phyloP scores from a whole-genome alignment of 768 basidiomycete genomes.

The Boletellus ananas region DNA sequence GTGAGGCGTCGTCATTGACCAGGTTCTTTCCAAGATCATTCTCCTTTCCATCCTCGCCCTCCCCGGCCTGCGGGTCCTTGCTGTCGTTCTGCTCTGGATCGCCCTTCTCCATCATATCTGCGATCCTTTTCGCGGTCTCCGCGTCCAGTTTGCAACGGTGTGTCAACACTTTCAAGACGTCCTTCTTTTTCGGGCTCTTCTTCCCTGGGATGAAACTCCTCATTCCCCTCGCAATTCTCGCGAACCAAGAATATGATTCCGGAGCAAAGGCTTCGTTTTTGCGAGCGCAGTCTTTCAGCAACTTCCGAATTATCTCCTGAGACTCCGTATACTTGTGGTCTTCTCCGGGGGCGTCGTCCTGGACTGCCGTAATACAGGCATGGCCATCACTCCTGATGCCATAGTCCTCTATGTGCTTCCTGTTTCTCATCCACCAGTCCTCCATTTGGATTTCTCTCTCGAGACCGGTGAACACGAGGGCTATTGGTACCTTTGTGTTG shows the following conservation, averaged over 20 bases:
- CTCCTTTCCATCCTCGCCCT: background rate
- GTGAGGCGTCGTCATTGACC: background rate
- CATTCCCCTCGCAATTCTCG: constrained; percentile 10
- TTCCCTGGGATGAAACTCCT: constrained; percentile 13
- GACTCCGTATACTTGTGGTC: constrained; percentile 24
- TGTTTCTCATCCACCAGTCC: constrained; percentile 34
- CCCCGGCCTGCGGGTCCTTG: background rate
- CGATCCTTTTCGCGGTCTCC: constrained; percentile 24
- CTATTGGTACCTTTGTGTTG: constrained; percentile 33
- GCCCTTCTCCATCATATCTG: constrained; percentile 17
- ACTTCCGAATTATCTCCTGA: constrained; percentile 13
- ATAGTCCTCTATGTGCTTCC: constrained; percentile 15
- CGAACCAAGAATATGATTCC: constrained; percentile 20
- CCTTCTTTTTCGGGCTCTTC: constrained; percentile 13
- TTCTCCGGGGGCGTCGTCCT: constrained; percentile 18
- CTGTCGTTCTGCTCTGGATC: constrained; percentile 1
- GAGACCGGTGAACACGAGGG: constrained; percentile 41
- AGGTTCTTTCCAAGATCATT: background rate
- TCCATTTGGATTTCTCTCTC: constrained; percentile 33
- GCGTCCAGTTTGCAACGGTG: constrained; percentile 26
- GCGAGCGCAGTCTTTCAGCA: constrained; percentile 17
- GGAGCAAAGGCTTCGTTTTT: constrained; percentile 7
- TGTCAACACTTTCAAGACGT: constrained; percentile 17
- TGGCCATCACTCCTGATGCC: constrained; percentile 29
- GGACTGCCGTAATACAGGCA: constrained; percentile 30